Conservation (phyloP, 352 stramenopile species). For the Thalassiosira hispida region DNA sequence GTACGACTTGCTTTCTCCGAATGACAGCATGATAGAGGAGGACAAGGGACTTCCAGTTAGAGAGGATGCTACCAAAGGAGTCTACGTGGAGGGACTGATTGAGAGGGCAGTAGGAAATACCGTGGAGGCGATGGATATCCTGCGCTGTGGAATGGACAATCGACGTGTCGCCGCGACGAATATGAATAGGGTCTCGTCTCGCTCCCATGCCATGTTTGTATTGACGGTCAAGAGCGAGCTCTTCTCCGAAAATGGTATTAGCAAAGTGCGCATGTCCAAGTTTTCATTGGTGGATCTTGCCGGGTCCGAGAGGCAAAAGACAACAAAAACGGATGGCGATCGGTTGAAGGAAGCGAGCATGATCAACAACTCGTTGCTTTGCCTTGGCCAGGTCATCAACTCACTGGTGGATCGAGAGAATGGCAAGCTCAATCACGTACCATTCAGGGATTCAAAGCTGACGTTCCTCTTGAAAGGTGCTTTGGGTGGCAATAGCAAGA, state of each 20-base stretch:
- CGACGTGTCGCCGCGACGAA: slow-evolving; percentile 44
- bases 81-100: slow-evolving; percentile 56
- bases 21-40: slow-evolving; percentile 7
- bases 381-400: slow-evolving; percentile 94
- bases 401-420: slow-evolving; percentile 86
- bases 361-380: slow-evolving; percentile 95
- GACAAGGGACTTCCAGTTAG: slow-evolving; percentile 42
- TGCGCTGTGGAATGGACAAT: slow-evolving; percentile 37
- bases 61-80: slow-evolving; percentile 46
- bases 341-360: slow-evolving; percentile 94
- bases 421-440: slow-evolving; percentile 86
- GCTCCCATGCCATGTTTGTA: slow-evolving; percentile 60
- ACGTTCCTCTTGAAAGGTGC: slow-evolving; percentile 57
- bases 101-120: slow-evolving; percentile 38
- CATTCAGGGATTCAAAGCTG: slow-evolving; percentile 95
- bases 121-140: slow-evolving; percentile 41
- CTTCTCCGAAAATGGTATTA: slow-evolving; percentile 24
- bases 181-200: slow-evolving; percentile 57
- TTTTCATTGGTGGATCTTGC: slow-evolving; percentile 68
- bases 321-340: slow-evolving; percentile 86
- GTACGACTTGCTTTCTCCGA: slow-evolving; percentile 55
- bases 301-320: slow-evolving; percentile 56
- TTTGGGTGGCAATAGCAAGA: slow-evolving; percentile 59
- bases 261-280: slow-evolving; percentile 38
- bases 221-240: slow-evolving; percentile 43